phyloP scores from a whole-genome alignment of 78 protist genomes.

The Chrysochromulina parva region DNA sequence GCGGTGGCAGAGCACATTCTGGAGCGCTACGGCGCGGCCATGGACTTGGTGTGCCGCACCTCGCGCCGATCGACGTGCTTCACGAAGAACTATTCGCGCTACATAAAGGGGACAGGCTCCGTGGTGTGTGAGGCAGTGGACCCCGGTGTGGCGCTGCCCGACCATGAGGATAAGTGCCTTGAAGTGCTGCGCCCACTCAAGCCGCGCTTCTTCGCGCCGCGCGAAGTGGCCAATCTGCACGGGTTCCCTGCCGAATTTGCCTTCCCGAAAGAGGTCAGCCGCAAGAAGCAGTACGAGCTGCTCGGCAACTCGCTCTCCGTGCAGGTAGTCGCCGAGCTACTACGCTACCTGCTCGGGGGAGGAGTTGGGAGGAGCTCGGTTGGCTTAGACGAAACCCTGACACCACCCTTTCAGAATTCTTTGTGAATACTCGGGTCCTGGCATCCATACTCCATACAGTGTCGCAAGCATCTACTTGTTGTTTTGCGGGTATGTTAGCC shows the following conservation, averaged over 20 bases:
- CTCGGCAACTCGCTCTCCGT: conserved; percentile 54
- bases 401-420: no score
- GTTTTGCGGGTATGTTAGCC: no score
- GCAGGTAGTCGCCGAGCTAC: background rate
- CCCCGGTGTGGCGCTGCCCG: background rate
- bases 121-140: background rate
- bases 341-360: no score
- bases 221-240: conserved; percentile 43
- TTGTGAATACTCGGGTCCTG: no score
- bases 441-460: no score
- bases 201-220: conserved; percentile 34
- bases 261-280: conserved; percentile 1
- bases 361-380: no score
- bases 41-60: background rate
- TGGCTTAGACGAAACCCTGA: no score
- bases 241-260: conserved; percentile 28
- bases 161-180: background rate
- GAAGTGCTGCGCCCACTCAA: background rate
- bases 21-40: conserved; percentile 1
- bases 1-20: background rate
- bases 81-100: background rate
- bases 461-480: no score
- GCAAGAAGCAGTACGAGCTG: conserved; percentile 1
- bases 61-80: background rate
- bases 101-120: background rate